These are phyloP conservation scores for Beauveria varroae DNA, from an alignment of 2,329 filamentous ascomycete genomes.

Conservation along the genomic window DNA sequence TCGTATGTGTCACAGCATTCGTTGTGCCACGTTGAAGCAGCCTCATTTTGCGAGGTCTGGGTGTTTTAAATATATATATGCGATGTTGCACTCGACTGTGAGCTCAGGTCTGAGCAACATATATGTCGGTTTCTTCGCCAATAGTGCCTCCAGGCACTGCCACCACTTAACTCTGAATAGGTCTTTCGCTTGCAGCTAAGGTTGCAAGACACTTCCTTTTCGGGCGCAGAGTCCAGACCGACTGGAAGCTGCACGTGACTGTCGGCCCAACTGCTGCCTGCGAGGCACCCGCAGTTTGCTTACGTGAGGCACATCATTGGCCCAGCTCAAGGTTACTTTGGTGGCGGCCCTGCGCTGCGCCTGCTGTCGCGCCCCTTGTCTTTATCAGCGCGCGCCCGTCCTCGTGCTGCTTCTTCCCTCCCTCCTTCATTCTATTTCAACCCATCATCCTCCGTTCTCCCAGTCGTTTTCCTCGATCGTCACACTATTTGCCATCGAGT, in stretches of 20 bases:
- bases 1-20: background rate
- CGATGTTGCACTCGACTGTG: background rate
- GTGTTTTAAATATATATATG: background rate
- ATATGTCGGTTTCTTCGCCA: background rate
- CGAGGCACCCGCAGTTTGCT: background rate
- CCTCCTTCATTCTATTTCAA: constrained; percentile 11
- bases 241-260: background rate
- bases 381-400: constrained; percentile 9
- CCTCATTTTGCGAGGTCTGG: background rate
- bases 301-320: constrained; percentile 8
- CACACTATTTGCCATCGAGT: background rate
- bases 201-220: background rate
- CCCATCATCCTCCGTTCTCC: background rate
- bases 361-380: background rate
- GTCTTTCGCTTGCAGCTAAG: background rate
- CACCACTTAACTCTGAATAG: too few species aligned
- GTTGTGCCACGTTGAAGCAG: background rate
- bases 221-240: background rate
- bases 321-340: background rate
- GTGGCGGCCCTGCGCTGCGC: background rate
- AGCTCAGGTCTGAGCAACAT: background rate
- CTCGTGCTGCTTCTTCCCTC: constrained; percentile 11
- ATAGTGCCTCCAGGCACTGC: too few species aligned
- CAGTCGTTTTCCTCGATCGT: background rate
- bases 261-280: background rate